Conservation (phyloP, 306 rosid genomes). For the Herpetospermum pedunculosum region DNA sequence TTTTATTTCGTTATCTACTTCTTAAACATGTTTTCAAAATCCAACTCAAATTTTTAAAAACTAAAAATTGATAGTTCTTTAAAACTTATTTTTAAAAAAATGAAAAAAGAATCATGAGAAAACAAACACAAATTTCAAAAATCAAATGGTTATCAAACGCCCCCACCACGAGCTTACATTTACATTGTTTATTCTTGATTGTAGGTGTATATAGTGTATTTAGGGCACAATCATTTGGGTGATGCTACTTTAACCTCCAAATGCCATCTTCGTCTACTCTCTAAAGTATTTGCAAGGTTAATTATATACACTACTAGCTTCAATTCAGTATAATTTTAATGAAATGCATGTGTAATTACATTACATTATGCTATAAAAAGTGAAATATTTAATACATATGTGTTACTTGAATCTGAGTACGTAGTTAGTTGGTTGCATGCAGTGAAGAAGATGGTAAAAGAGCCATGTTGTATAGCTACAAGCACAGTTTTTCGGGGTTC, state of each 20-base stretch:
- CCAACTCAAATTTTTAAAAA: no score
- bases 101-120: background rate
- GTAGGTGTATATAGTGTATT: slow-evolving; percentile 45
- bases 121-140: no score
- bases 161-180: background rate
- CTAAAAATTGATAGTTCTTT: no score
- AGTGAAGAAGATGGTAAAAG: slow-evolving; percentile 36
- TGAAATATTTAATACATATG: background rate
- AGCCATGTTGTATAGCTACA: slow-evolving; percentile 51
- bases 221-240: slow-evolving; percentile 21
- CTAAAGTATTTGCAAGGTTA: slow-evolving; percentile 38
- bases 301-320: background rate
- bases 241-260: slow-evolving; percentile 25
- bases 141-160: background rate
- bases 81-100: no score
- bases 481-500: slow-evolving; percentile 46
- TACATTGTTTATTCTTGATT: background rate
- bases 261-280: slow-evolving; percentile 29
- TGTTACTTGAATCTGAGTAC: background rate
- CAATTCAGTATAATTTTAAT: background rate
- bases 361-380: no score
- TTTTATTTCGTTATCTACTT: no score
- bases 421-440: slow-evolving; percentile 7
- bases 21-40: no score
- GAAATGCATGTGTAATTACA: no score